Base-by-base conservation (phyloP, 345 rosid genomes). In the Rhodamnia argentea region DNA sequence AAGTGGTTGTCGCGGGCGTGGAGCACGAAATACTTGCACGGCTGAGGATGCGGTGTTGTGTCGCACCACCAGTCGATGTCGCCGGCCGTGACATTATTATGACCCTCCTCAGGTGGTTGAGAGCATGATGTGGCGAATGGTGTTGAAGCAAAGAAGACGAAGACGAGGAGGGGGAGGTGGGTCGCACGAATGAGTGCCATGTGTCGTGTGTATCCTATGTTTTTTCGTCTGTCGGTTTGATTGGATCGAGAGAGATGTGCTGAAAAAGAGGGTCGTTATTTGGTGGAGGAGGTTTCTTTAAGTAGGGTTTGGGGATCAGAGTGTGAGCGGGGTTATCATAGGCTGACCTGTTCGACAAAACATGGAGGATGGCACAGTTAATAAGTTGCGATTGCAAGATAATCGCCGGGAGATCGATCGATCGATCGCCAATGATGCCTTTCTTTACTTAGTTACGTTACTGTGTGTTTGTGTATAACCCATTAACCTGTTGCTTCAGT, bases 11-110 rank as follows among this genome's bases (percentile, higher is more conserved):
- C 13, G 81, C 13, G 87, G 84, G 87, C 74, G 32, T 85, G 91
- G 75, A 83, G 60, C 84, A 85, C 56, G 93, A 90, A 94, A 89
- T 90, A 89, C 13, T 87, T 87, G 88, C 99, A 97, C 20, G 95
- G 87, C 50, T 91, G 89, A 23, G 98, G 97, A 85, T 97, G 94
- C 10, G 99, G 99, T 29, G 98, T 97, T 85, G 87, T 87, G 86
- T 88, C 86, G 87, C 99, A 97, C 98, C 98, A 97, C 93, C 91
- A 86, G 27, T 90, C 83, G 81, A 94, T 86, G 84, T 90, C 85
- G 26, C 78, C 24, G 47, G 47, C 3, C 47, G 47, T 11, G 78
- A 44, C 78, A 70, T 16, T 37, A 37, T 22, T 70, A 70, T 70
- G 37, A 44, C 47, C 10, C 9, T 37, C 44, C 24, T 37, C 83